Evolutionary conservation across 345 rosid genomes (phyloP), one percentile per base, ranked within the genome.

Genomic region (Eucalyptus polybractea): DNA sequence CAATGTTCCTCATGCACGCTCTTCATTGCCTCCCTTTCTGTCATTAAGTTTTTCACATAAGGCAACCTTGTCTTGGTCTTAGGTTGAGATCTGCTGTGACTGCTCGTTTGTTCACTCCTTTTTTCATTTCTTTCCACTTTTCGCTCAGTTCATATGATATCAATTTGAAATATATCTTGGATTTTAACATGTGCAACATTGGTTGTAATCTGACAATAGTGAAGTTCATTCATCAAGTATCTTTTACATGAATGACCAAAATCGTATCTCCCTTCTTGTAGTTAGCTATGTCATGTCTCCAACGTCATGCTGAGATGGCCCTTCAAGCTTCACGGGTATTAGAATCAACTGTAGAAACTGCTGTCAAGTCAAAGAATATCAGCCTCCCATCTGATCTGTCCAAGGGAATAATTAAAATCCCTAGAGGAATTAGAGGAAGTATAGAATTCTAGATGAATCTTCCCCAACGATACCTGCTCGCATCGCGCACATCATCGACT

Each of bases 201-300:
- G 83, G 47, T 76, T 76, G 24, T 76, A 76, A 40, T 76, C 47
- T 40, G 47, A 76, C 8, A 76, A 21, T 21, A 76, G 27, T 6
- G 47, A 40, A 76, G 85, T 40, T 40, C 29, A 11, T 76, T 40
- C 13, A 21, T 76, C 14, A 7, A 76, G 8, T 37, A 21, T 37
- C 3, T 25, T 21, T 21, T 6, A 40, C 27, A 40, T 3, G 29
- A 10, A 37, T 40, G 85, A 76, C 85, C 45, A 76, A 40, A 40
- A 40, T 76, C 3, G 47, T 76, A 40, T 3, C 47, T 40, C 9
- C 47, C 85, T 76, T 76, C 85, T 76, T 76, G 85, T 88, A 97
- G 99, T 93, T 97, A 98, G 99, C 99, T 80, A 93, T 97, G 95
- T 87, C 97, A 50, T 97, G 99, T 91, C 98, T 97, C 90, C 98